Evolutionary conservation across 169 alveolate genomes (phyloP), one percentile per base, ranked within the genome.

Genomic region (Plasmodium gallinaceum): DNA sequence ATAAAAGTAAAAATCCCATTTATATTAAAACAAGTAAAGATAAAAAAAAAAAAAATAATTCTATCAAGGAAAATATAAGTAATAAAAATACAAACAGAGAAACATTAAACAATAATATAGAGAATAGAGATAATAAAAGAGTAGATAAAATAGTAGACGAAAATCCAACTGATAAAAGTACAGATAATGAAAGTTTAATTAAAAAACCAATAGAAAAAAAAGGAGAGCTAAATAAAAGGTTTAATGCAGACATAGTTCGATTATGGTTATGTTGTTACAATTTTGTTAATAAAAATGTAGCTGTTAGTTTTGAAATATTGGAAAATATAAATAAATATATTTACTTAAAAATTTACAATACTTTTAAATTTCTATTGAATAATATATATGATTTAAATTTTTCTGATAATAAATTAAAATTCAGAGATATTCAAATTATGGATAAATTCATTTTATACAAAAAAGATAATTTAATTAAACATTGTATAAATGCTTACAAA

Each of bases 201-300:
- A 54, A 48, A 60, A 74, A 74, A 60, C 9, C n/a, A 1, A 61
- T 18, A 20, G 16, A 68, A 20, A 22, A 70, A n/a, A 70, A 58
- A 0, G 20, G 20, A 8, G 60, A 39, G 43, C 18, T 14, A 12
- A 54, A 16, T 16, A 69, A 58, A 62, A 26, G 74, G 4, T 86
- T 86, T 26, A 86, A 86, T 54, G 92, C 92, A 4, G 92, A 86
- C 26, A 86, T 86, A 7, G 87, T 86, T 6, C 8, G 92, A n/a
- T 46, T 72, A 39, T 86, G 92, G 92, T 46, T 86, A 3, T 86
- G 92, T 20, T 86, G 88, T 16, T 22, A 86, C 61, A 86, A 86
- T 45, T 86, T 86, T 26, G 66, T 86, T 5, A 48, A 71, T 22
- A 70, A 45, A 46, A 86, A 86, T 37, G 48, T 86, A 2, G 45